Evolutionary conservation across 306 rosid genomes (phyloP), one percentile per base, ranked within the genome.

Genomic region (Gillenia trifoliata): DNA sequence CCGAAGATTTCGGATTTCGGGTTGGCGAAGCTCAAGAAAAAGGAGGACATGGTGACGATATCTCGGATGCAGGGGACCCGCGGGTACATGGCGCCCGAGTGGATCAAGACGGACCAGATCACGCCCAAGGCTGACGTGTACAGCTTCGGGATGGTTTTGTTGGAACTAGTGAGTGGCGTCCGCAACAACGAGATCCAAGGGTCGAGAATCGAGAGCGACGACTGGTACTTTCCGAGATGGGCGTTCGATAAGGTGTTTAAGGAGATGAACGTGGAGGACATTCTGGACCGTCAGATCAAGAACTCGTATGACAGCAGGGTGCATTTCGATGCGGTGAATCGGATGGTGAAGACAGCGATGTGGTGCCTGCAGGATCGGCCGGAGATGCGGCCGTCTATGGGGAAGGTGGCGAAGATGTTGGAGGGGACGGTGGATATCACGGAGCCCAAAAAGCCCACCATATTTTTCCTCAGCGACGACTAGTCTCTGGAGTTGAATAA

Each of bases 1-100:
- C 97, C 98, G 0, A 94, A 94, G 73, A 76, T 94, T n/a, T 89
- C 98, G 3, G 98, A 94, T 63, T 94, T 94, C 3, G 98, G 98
- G 28, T 19, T 94, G 47, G 95, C 97, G 0, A 94, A 94, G 64
- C 41, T 91, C 29, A 72, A 88, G 74, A 88, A 94, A 64, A 94
- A 94, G 20, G 93, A 94, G 54, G 98, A 86, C 34, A 90, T 90
- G 82, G 91, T 93, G 29, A 93, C 88, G 50, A 79, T 91, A 79
- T 93, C 98, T 0, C 80, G 87, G 64, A 85, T 92, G 57, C 81
- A 97, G 4, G 98, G 98, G 1, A 93, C 98, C 5, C 93, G 96
- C 0, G 98, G 97, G 25, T 94, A 94, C 72, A 90, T 94, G 96
- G 98, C 98, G 22, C 98, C 98, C 0, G 96, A 94, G 65, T 90